Base-by-base conservation (phyloP, 495 filamentous ascomycete species). In the Aspergillus egyptiacus region DNA sequence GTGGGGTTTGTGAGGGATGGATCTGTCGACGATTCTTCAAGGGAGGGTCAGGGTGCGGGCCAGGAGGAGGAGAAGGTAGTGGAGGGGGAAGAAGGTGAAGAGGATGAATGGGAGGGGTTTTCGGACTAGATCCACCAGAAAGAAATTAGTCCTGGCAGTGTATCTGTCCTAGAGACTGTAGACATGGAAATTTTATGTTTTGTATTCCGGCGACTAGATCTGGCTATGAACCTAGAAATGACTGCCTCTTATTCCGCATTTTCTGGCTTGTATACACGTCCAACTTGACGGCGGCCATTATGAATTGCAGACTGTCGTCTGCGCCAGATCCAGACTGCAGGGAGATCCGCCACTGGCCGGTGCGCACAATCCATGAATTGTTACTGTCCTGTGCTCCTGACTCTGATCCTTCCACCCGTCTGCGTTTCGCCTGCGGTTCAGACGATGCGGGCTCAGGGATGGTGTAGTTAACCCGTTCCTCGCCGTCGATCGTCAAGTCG, bases 261-360 rank as follows among this genome's bases (percentile, higher is more conserved):
- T 74, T 71, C 63, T 91, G 79, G 5, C 72, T 74, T 27, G 75
- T 85, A 56, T 82, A 79, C 0, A 84, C 85, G 48, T 96, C 87
- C 30, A 97, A 45, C 66, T 89, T 91, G 13, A 95, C 88, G 3
- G 83, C 87, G 10, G 84, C 72, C 24, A 97, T 66, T 38, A 90
- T 75, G 8, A 91, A 46, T 10, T 68, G 57, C 11, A 89, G 27
- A 7, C 60, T 58, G 57, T 75, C 68, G 1, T 22, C 31, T 31
- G 59, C 72, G 55, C 64, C 78, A 7, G 42, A 49, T 8, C 49
- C 50, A 2, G 72, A 54, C 65, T 86, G 83, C 18, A 95, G 81
- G 14, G 80, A 71, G 46, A 96, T 53, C 42, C 89, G 69, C 88
- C 89, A 97, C 67, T 91, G 90, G 1, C 85, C 89, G 14, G 71